phyloP scores from a whole-genome alignment of 495 filamentous ascomycete species.

The Neurospora cerealis region DNA sequence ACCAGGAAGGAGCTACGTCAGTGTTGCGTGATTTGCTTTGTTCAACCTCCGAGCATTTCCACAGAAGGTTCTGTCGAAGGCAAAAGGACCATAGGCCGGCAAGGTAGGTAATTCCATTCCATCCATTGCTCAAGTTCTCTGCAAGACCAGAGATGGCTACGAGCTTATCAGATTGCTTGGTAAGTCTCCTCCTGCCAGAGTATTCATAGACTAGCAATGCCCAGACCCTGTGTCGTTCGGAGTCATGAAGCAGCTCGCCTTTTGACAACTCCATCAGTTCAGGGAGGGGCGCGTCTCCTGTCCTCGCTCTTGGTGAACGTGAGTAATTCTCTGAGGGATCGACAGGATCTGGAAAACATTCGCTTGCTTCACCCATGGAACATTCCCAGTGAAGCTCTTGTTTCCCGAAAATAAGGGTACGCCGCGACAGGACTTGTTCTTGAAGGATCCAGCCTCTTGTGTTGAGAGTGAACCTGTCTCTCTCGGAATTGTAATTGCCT shows the following conservation, averaged over 20 bases:
- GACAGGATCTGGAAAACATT: slow-evolving; percentile 4
- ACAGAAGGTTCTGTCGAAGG: neutral
- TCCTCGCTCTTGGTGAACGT: neutral
- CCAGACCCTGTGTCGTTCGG: neutral
- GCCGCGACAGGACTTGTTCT: slow-evolving; percentile 11
- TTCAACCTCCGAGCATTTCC: neutral
- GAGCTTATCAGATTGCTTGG: slow-evolving; percentile 3
- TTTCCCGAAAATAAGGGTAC: slow-evolving; percentile 7
- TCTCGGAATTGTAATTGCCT: neutral
- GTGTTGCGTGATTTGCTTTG: neutral
- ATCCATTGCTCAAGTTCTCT: neutral
- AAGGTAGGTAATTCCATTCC: slow-evolving; percentile 7
- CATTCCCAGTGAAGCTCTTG: slow-evolving; percentile 12
- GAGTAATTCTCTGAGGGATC: neutral
- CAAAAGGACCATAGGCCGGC: slow-evolving; percentile 12
- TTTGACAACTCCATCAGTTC: neutral
- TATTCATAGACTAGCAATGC: slow-evolving; percentile 3
- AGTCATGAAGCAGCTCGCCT: neutral
- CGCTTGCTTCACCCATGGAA: neutral
- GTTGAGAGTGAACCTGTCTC: neutral
- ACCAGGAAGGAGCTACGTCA: neutral
- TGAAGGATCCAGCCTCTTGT: slow-evolving; percentile 16
- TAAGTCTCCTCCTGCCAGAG: slow-evolving; percentile 8
- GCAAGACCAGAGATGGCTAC: slow-evolving; percentile 8
- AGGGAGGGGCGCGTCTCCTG: too few relatives aligned